phyloP scores from a whole-genome alignment of 345 rosid genomes.

The Citrus trifoliata region DNA sequence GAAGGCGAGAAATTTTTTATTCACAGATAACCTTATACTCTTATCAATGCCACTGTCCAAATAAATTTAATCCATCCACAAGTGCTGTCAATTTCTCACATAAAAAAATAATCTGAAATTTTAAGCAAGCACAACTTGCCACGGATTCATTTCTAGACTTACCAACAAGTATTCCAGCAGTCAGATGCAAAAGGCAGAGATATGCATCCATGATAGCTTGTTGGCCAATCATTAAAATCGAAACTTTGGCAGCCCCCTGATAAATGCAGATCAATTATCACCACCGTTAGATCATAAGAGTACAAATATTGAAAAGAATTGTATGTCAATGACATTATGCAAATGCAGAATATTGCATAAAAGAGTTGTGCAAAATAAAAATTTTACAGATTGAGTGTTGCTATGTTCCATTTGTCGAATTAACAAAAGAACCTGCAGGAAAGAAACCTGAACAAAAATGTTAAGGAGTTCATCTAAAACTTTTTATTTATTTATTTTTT shows the following conservation, averaged over 20 bases:
- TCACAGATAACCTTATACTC: neutral
- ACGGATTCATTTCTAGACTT: conserved; percentile 18
- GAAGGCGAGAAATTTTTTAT: neutral
- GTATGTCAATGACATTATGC: neutral
- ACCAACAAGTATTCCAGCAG: conserved; percentile 97
- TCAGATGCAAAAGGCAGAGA: conserved; percentile 93
- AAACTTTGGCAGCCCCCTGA: conserved; percentile 98
- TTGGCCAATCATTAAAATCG: conserved; percentile 90
- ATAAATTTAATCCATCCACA: neutral
- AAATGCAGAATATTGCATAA: neutral
- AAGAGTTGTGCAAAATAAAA: conserved; percentile 4
- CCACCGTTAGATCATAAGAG: conserved; percentile 11
- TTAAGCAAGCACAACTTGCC: neutral
- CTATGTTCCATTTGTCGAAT: conserved; percentile 98
- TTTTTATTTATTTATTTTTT: neutral
- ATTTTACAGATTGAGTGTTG: conserved; percentile 92
- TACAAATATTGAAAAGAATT: neutral
- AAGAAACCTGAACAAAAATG: conserved; percentile 63
- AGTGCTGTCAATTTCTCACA: neutral
- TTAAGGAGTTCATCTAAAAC: conserved; percentile 52
- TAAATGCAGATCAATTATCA: conserved; percentile 21
- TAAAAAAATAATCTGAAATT: neutral
- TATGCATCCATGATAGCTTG: conserved; percentile 99
- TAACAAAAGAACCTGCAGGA: conserved; percentile 90
- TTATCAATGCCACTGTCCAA: neutral